A percentile compares a stretch with the other conserved stretches of the same genome.
Conservation (phyloP, 2,329 filamentous ascomycete species). For the Calonectria ilicicola region DNA sequence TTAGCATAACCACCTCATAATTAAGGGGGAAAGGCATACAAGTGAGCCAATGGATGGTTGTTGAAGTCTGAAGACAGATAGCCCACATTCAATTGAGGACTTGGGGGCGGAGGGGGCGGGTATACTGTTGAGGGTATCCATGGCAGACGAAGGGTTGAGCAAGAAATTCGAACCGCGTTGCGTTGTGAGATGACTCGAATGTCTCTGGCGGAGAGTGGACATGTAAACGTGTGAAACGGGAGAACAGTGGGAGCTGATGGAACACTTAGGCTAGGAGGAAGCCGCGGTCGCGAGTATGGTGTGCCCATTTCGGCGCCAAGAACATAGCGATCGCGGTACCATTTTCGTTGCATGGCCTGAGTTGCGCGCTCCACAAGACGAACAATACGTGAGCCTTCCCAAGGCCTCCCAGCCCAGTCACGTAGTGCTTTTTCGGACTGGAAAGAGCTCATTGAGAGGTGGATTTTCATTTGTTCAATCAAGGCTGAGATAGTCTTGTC, state of each 20-base stretch:
- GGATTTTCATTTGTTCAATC: conserved; percentile 56
- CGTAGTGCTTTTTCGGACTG: conserved; percentile 56
- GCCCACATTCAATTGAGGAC: conserved; percentile 87
- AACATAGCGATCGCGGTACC: conserved; percentile 88
- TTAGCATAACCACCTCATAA: background rate
- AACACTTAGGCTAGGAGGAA: conserved; percentile 79
- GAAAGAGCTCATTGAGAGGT: conserved; percentile 51
- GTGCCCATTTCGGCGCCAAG: conserved; percentile 63
- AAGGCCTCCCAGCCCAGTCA: conserved; percentile 79
- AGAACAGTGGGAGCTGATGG: conserved; percentile 93
- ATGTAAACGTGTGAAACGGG: conserved; percentile 98
- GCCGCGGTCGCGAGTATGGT: conserved; percentile 77
- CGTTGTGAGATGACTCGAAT: conserved; percentile 95
- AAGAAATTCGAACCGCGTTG: conserved; percentile 93
- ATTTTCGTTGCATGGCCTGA: conserved; percentile 82
- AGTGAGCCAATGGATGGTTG: conserved; percentile 93
- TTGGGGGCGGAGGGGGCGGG: conserved; percentile 85
- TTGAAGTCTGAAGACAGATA: conserved; percentile 99
- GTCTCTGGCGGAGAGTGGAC: conserved; percentile 89
- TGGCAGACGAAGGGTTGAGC: conserved; percentile 84
- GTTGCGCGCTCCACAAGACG: conserved; percentile 87
- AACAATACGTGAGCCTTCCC: conserved; percentile 89
- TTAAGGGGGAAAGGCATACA: conserved; percentile 60
- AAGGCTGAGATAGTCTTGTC: conserved; percentile 65
- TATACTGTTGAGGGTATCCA: conserved; percentile 89